Percentiles rank a stretch among this genome's conserved stretches.
Evolutionary conservation across 2,329 filamentous ascomycete genomes (phyloP).

Genomic region (Trichoderma sp.): DNA sequence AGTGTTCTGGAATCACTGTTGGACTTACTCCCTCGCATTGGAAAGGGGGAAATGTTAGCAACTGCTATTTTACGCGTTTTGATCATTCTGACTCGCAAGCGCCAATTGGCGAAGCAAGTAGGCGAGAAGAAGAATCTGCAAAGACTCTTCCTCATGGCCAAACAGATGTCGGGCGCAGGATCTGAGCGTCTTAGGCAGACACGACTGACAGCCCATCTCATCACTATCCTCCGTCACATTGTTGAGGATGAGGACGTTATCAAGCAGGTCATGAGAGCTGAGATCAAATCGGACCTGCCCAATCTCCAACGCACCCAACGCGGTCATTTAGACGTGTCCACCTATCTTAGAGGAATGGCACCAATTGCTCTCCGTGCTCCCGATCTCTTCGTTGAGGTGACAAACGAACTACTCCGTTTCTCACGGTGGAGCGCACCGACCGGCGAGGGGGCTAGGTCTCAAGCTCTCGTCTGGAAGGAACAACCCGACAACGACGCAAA

Average conservation of each 20-base stretch:
- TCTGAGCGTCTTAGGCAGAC: constrained; percentile 68
- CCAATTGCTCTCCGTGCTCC: constrained; percentile 80
- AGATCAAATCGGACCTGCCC: constrained; percentile 80
- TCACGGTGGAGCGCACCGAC: constrained; percentile 55
- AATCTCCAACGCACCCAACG: constrained; percentile 52
- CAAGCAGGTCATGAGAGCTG: constrained; percentile 86
- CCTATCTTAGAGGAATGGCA: constrained; percentile 75
- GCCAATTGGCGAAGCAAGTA: constrained; percentile 71
- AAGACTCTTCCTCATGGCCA: constrained; percentile 90
- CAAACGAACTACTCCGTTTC: constrained; percentile 80
- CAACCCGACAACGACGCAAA: constrained; percentile 29
- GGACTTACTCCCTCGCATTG: constrained; percentile 79
- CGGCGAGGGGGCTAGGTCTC: constrained; percentile 38
- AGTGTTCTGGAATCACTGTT: constrained; percentile 76
- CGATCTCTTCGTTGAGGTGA: constrained; percentile 82
- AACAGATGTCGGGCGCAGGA: constrained; percentile 80
- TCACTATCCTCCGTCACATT: constrained; percentile 87
- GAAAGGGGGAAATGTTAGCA: constrained; percentile 83
- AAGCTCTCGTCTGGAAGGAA: constrained; percentile 48
- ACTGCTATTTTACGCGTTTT: constrained; percentile 81
- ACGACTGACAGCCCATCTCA: constrained; percentile 62
- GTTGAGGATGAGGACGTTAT: constrained; percentile 91
- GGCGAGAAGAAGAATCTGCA: constrained; percentile 89
- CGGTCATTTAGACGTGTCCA: constrained; percentile 64
- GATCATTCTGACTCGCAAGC: constrained; percentile 81